These are phyloP conservation scores for Globisporangium canariense DNA, from an alignment of 352 stramenopile species.

Conservation along the genomic window DNA sequence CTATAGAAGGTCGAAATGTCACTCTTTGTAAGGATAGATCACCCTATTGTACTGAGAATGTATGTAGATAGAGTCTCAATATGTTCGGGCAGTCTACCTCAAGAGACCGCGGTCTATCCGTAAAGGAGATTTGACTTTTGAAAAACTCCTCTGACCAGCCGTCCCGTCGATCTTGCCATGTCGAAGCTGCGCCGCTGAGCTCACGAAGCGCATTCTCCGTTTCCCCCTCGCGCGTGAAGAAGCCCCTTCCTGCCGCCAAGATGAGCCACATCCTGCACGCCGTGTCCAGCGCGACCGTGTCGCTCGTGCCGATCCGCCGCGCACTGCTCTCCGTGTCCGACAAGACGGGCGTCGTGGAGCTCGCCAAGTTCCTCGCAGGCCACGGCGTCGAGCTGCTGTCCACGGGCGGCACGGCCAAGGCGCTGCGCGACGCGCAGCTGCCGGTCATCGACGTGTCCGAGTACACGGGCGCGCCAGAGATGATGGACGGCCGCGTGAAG, in stretches of 20 bases:
- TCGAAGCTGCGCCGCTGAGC: conserved; percentile 9
- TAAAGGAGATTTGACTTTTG: no score
- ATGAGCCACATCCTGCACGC: conserved; percentile 87
- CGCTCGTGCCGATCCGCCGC: conserved; percentile 91
- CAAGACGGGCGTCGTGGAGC: conserved; percentile 97
- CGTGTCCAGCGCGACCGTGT: conserved; percentile 57
- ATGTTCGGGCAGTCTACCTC: no score
- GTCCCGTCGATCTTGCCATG: conserved; percentile 1
- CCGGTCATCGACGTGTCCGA: conserved; percentile 96
- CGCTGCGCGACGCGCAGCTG: conserved; percentile 93
- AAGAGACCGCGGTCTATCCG: no score
- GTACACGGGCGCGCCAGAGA: conserved; percentile 97
- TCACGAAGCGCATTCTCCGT: conserved; percentile 10
- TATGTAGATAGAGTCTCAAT: no score
- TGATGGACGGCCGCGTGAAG: conserved; percentile 99
- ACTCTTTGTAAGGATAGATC: no score
- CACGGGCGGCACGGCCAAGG: conserved; percentile 97
- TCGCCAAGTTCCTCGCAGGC: conserved; percentile 92
- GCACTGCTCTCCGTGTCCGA: conserved; percentile 99
- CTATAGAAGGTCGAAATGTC: no score
- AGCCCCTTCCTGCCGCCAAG: background rate
- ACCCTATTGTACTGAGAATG: no score
- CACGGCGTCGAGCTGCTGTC: conserved; percentile 97
- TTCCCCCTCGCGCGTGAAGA: conserved; percentile 8
- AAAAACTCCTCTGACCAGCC: background rate